phyloP scores from a whole-genome alignment of 2,329 filamentous ascomycete species.

The Cladobotryum protrusum region DNA sequence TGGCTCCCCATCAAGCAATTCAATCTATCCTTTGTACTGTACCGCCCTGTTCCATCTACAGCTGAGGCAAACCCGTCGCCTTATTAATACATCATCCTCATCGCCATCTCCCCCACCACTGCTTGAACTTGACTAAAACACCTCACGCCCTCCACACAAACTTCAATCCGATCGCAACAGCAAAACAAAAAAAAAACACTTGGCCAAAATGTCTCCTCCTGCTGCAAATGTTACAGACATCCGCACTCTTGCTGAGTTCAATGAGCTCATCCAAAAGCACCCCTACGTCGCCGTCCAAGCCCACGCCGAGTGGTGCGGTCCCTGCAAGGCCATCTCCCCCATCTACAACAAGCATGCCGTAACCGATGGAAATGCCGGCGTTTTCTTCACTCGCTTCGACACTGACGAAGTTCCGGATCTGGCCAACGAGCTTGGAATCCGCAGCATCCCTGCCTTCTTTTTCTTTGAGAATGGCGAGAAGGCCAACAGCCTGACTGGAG shows the following conservation, averaged over 20 bases:
- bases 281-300: constrained; percentile 52
- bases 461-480: constrained; percentile 51
- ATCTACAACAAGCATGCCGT: constrained; percentile 44
- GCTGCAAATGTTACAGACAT: constrained; percentile 28
- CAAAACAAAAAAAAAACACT: no score
- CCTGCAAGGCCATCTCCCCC: constrained; percentile 55
- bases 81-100: no score
- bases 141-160: neutral
- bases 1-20: no score
- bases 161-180: neutral
- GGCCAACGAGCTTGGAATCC: constrained; percentile 43
- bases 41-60: no score
- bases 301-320: constrained; percentile 54
- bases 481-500: constrained; percentile 38
- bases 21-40: no score
- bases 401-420: constrained; percentile 49
- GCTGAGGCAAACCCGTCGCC: no score
- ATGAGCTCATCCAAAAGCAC: constrained; percentile 40
- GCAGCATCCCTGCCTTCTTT: constrained; percentile 54
- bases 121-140: neutral
- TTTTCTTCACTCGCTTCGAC: constrained; percentile 54
- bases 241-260: constrained; percentile 39
- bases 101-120: neutral
- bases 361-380: constrained; percentile 31
- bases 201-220: neutral